Evolutionary conservation across 805 yeast species (phyloP).

Genomic region (Candida fluviatilis): DNA sequence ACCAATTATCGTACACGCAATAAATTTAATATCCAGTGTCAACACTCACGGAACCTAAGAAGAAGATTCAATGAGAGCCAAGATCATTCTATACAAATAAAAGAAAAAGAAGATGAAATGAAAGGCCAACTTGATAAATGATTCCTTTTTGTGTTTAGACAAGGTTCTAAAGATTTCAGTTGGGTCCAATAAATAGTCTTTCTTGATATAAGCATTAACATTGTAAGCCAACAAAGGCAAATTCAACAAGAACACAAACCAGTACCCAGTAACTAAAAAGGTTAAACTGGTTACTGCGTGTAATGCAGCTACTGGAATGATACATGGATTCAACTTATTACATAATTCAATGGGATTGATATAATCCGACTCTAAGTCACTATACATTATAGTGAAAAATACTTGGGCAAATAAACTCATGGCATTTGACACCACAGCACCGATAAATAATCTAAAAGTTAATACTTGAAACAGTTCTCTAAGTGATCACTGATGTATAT

Average conservation of each 20-base stretch:
- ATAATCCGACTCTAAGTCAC: conserved; percentile 93
- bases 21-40: too few species aligned
- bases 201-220: conserved; percentile 70
- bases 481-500: too few species aligned
- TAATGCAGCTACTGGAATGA: conserved; percentile 83
- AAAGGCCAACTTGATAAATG: conserved; percentile 86
- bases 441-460: conserved; percentile 51
- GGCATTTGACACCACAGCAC: conserved; percentile 81
- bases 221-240: conserved; percentile 83
- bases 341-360: conserved; percentile 97
- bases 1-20: too few species aligned
- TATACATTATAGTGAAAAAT: conserved; percentile 91
- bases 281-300: conserved; percentile 69
- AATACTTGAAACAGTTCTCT: neutral
- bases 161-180: conserved; percentile 96
- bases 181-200: conserved; percentile 87
- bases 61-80: conserved; percentile 59
- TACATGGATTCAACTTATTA: conserved; percentile 82
- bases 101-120: conserved; percentile 89
- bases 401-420: conserved; percentile 87
- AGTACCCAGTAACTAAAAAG: conserved; percentile 82
- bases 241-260: conserved; percentile 84
- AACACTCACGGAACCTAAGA: too few species aligned
- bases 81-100: conserved; percentile 93
- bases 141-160: conserved; percentile 87